Evolutionary conservation across 2,329 filamentous ascomycete species (phyloP).

Genomic region (Fusarium sp.): DNA sequence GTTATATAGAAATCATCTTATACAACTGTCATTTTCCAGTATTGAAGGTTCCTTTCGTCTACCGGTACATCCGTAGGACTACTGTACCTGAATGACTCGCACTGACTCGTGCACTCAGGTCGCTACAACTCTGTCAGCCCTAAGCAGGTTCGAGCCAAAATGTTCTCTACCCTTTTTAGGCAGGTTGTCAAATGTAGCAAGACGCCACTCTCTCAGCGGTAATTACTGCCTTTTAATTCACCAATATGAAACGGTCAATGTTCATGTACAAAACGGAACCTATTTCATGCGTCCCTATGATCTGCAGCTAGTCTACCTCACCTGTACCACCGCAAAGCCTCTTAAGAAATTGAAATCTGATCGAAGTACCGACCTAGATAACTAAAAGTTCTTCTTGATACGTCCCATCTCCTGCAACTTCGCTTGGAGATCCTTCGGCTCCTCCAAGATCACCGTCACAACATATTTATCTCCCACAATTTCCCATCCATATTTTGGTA

Average conservation of each 20-base stretch:
- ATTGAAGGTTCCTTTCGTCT: too few relatives aligned
- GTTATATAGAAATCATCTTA: too few relatives aligned
- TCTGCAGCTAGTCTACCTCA: too few relatives aligned
- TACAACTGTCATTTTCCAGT: too few relatives aligned
- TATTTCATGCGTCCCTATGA: not conserved
- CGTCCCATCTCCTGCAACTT: not conserved
- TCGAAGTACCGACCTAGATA: too few relatives aligned
- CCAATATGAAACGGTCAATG: accelerated
- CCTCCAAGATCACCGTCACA: not conserved
- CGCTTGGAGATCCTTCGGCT: not conserved
- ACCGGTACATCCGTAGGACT: too few relatives aligned
- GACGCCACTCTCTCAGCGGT: not conserved
- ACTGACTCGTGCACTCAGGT: not conserved
- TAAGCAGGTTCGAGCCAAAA: not conserved
- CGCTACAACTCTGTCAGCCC: not conserved
- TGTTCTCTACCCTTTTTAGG: not conserved
- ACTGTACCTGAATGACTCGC: not conserved
- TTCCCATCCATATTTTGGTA: not conserved
- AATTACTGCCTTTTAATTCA: too few relatives aligned
- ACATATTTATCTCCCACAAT: not conserved
- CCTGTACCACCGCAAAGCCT: too few relatives aligned
- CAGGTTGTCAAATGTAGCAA: not conserved
- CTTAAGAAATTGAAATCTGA: too few relatives aligned
- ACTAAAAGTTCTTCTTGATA: not conserved
- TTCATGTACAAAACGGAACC: too few relatives aligned